Conservation (phyloP, 306 rosid species). For the Canavalia gladiata region DNA sequence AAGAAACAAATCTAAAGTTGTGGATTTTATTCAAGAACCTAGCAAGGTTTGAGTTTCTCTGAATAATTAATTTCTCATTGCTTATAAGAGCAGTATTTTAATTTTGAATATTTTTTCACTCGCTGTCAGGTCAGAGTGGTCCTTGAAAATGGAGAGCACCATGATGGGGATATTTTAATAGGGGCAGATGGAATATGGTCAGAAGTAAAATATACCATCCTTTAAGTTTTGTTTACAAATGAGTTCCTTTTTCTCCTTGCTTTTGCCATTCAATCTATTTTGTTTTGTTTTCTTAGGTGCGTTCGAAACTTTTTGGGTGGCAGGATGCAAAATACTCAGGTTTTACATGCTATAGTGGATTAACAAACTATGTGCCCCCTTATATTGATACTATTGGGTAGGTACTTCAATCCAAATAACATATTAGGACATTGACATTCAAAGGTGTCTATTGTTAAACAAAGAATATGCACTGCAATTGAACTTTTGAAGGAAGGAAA, state of each 20-base stretch:
- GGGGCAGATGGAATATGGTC: constrained; percentile 70
- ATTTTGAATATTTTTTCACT: constrained; percentile 31
- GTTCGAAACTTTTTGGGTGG: constrained; percentile 55
- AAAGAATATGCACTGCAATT: not conserved
- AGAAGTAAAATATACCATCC: constrained; percentile 54
- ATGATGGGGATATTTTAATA: constrained; percentile 56
- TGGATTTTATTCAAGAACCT: constrained; percentile 52
- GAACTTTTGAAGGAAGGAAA: not conserved
- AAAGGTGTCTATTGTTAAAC: not conserved
- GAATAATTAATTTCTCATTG: not conserved
- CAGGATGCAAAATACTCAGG: constrained; percentile 57
- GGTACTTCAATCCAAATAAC: constrained; percentile 27
- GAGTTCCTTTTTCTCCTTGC: not conserved
- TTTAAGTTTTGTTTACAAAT: constrained; percentile 8
- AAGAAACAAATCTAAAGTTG: constrained; percentile 60
- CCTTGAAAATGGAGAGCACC: constrained; percentile 57
- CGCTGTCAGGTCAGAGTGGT: constrained; percentile 51
- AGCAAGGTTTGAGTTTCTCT: constrained; percentile 50
- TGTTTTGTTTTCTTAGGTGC: constrained; percentile 52
- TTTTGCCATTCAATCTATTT: constrained; percentile 16
- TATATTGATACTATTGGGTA: constrained; percentile 58
- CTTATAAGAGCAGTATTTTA: not conserved
- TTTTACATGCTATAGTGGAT: constrained; percentile 59
- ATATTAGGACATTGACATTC: not conserved
- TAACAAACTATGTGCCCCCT: constrained; percentile 56